These are phyloP conservation scores for Penicillium sp. DNA, from an alignment of 2,329 filamentous ascomycete genomes.

Conservation along the genomic window DNA sequence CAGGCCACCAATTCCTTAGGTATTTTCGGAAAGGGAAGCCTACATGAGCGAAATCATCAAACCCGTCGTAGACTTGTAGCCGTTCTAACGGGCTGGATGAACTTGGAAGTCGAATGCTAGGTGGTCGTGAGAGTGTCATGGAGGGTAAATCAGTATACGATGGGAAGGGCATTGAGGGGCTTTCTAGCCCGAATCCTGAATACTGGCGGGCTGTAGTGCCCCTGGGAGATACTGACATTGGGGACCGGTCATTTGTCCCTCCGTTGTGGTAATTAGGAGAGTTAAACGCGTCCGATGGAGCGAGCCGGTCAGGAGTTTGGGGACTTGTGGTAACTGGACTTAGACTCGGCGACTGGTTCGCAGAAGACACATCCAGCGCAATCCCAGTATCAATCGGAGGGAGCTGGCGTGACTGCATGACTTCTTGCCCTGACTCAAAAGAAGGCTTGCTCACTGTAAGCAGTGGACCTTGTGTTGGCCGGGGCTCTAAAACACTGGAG, in stretches of 20 bases:
- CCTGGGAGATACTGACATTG: slow-evolving; percentile 32
- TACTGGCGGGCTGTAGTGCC: slow-evolving; percentile 18
- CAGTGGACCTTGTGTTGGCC: slow-evolving; percentile 27
- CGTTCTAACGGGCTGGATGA: slow-evolving; percentile 36
- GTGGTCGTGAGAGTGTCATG: slow-evolving; percentile 46
- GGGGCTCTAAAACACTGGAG: slow-evolving; percentile 31
- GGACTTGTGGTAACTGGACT: slow-evolving; percentile 32
- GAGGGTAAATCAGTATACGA: slow-evolving; percentile 60
- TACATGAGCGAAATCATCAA: slow-evolving; percentile 42
- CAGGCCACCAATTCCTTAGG: slow-evolving; percentile 74
- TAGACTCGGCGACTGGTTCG: slow-evolving; percentile 28
- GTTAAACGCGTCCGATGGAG: slow-evolving; percentile 41
- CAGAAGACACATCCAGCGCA: slow-evolving; percentile 30
- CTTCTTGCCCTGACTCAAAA: slow-evolving; percentile 22
- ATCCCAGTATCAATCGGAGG: slow-evolving; percentile 25
- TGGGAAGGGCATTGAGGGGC: slow-evolving; percentile 65
- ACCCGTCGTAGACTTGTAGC: slow-evolving; percentile 28
- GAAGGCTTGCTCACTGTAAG: slow-evolving; percentile 44
- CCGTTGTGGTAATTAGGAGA: slow-evolving; percentile 38
- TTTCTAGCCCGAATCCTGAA: slow-evolving; percentile 17
- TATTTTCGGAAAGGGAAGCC: slow-evolving; percentile 34
- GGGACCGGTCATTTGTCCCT: slow-evolving; percentile 22
- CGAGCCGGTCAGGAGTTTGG: slow-evolving; percentile 43
- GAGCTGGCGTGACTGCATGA: slow-evolving; percentile 14
- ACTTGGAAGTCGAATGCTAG: slow-evolving; percentile 56